These are phyloP conservation scores for Monosporascus sp. DNA, from an alignment of 2,329 filamentous ascomycete genomes.

Conservation along the genomic window DNA sequence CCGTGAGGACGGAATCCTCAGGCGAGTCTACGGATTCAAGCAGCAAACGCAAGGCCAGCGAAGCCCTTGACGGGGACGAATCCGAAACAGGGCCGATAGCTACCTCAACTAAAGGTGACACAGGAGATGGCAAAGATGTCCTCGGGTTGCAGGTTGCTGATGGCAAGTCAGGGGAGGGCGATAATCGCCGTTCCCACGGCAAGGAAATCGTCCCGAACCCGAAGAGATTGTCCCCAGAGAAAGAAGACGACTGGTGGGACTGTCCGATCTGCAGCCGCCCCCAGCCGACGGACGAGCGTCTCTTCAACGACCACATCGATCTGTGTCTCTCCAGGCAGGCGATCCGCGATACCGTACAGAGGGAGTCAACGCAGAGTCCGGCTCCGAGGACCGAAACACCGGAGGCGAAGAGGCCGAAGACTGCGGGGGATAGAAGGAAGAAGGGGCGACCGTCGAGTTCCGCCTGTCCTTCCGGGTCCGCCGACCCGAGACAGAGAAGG, in stretches of 20 bases:
- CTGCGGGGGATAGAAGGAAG: constrained; percentile 18
- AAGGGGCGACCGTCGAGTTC: constrained; percentile 12
- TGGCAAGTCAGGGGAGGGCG: constrained; percentile 28
- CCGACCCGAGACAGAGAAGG: constrained; percentile 30
- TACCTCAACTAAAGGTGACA: constrained; percentile 39
- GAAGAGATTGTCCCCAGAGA: constrained; percentile 26
- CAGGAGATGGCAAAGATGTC: constrained; percentile 2
- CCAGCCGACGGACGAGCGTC: constrained; percentile 67
- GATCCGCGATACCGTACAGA: constrained; percentile 76
- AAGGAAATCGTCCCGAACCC: constrained; percentile 49
- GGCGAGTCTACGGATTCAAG: constrained; percentile 9
- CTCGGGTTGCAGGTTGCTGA: constrained; percentile 45
- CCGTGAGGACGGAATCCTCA: constrained; percentile 20
- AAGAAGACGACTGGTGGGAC: constrained; percentile 61
- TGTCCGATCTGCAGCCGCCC: constrained; percentile 84
- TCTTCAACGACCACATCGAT: constrained; percentile 91
- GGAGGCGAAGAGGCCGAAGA: constrained; percentile 33
- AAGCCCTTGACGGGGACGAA: constrained; percentile 33
- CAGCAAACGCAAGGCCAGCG: constrained; percentile 32
- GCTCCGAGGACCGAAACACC: constrained; percentile 26
- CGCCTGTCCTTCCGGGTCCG: neutral
- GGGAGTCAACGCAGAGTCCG: constrained; percentile 29
- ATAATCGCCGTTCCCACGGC: constrained; percentile 35
- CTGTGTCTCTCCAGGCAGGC: constrained; percentile 80
- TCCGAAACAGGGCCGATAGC: constrained; percentile 69